Base-by-base conservation (phyloP, 169 alveolate genomes). In the Theileria parva region DNA sequence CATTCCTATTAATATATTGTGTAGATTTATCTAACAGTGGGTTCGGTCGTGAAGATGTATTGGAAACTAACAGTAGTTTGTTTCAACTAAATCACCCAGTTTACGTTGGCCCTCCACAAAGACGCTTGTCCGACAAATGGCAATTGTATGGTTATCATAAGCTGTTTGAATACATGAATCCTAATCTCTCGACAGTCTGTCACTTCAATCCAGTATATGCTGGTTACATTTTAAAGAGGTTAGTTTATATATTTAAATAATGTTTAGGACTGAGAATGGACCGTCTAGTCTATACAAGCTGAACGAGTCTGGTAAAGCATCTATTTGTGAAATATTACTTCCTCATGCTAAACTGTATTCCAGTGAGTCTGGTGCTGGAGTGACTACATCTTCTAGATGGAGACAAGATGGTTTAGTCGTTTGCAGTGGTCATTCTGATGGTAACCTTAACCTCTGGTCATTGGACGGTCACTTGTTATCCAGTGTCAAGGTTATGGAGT, bases 101-200 rank as follows among this genome's bases (percentile, higher is more conserved):
- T 23, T 81, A 57, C 21, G 84, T 81, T 34, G 88, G 88, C 6
- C 88, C 88, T 37, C 88, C 88, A 23, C 88, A 81, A 32, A 73
- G 88, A 27, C 51, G 88, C 15, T 74, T 81, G 32, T 68, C 83
- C 0, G 88, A 81, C 69, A 81, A 64, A 48, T 81, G 88, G 88
- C 88, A 74, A 48, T 65, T 81, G 51, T 51, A 39, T 73, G 85
- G 88, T 8, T 81, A 66, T 44, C 65, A 34, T 51, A 74, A 71
- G 27, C 60, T 74, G 48, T 15, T 80, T 37, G 87, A 80, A 1
- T 80, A 80, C 79, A 34, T 59, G 53, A 39, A 74, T 28, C 32
- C 51, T 21, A 65, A 60, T 21, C 17, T 77, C 0, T 69, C 87
- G 0, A 77, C 87, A 25, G 27, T 21, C 4, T 67, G 80, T n/a